Conservation (phyloP, 768 basidiomycete genomes). For the Suillus ampliporus region DNA sequence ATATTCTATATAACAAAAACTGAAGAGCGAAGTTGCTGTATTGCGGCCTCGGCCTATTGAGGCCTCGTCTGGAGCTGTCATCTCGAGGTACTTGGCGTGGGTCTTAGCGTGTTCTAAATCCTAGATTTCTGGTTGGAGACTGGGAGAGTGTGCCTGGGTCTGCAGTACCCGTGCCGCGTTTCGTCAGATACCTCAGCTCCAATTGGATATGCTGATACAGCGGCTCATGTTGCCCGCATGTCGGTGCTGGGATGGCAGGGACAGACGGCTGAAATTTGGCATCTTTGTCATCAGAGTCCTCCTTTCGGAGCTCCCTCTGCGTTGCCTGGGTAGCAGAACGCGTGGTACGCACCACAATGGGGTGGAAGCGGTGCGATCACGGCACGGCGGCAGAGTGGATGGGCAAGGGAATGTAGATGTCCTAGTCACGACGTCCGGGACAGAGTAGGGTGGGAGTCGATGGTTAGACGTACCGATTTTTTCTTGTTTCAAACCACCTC, state of each 20-base stretch:
- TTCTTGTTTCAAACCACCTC: too few species aligned
- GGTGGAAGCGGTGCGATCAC: background rate
- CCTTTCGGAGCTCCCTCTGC: background rate
- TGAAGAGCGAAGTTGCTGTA: background rate
- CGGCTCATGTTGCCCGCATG: background rate
- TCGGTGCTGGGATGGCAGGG: background rate
- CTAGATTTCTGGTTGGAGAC: background rate
- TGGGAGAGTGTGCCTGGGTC: background rate
- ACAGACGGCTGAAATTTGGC: background rate
- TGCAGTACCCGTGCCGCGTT: background rate
- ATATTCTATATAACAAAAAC: background rate
- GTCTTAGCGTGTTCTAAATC: background rate
- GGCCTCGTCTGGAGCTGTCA: background rate
- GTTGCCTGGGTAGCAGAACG: constrained; percentile 1
- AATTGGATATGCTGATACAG: background rate
- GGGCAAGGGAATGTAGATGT: background rate
- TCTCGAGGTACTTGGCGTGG: background rate
- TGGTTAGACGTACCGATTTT: background rate
- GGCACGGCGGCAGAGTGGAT: background rate
- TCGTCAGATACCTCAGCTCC: background rate
- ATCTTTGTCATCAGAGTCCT: background rate
- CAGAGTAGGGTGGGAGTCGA: background rate
- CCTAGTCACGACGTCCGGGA: background rate
- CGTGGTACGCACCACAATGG: background rate
- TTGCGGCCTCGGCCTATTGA: background rate